Evolutionary conservation across 371 early-diverging fungal genomes (phyloP), one percentile per base, ranked within the genome.

Genomic region (Rhizopus stolonifer): DNA sequence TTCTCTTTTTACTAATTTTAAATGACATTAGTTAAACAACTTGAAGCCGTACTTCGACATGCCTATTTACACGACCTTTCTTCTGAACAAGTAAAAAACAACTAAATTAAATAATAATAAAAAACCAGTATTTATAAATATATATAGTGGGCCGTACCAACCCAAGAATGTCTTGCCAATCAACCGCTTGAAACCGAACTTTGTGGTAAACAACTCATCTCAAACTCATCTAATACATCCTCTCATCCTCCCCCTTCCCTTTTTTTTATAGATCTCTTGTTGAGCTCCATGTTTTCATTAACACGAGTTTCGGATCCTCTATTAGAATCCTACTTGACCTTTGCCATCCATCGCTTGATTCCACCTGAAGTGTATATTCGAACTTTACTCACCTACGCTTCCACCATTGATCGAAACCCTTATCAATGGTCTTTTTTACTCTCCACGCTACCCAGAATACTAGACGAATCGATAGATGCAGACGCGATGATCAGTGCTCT

Each of bases 131-230:
- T 29, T 29, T 29, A 29, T 17, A n/a, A n/a, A n/a, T n/a, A n/a
- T n/a, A n/a, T n/a, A n/a, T 49, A 70, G 74, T 77, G 74, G 74
- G 61, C 65, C 43, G 58, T 57, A 43, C 73, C 70, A 21, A 70
- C 67, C 24, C 55, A 54, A 46, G 69, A 70, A 55, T 73, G 65
- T 48, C 38, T 64, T n/a, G 47, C 60, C 53, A 46, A 51, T 36
- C 53, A 59, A 14, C 38, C 63, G 14, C 34, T 46, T 8, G 50
- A 47, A 17, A 24, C 29, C 26, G 69, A 69, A 26, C 36, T 70
- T 17, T 64, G 70, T 54, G 69, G 73, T 72, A 67, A 54, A 29
- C 6, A 22, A 49, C 4, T 25, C 7, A n/a, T 7, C 19, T 29
- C 10, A 45, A 4, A 46, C 8, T 29, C 21, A 23, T n/a, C 8